Evolutionary conservation across 164 flowering plant species (phyloP), one percentile per base, ranked within the genome.

Genomic region (Hamamelis virginiana): DNA sequence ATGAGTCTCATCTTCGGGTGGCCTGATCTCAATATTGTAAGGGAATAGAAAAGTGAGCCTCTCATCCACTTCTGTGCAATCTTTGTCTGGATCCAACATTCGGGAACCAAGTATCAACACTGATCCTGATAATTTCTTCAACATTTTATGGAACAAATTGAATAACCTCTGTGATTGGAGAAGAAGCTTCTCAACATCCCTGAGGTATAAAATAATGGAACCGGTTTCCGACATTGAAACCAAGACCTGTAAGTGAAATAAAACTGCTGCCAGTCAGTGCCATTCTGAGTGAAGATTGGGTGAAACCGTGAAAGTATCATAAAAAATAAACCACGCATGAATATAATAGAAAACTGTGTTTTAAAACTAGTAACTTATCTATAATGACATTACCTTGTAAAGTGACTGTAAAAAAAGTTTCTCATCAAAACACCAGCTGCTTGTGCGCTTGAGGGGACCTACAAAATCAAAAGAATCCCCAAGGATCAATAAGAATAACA

Each of bases 381-480:
- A 16, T 1, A 9, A 62, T 23, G 22, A 15, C 6, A 26, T 25
- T 77, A 83, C 86, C 87, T 81, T 80, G 77, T 81, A 80, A 67
- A 84, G 79, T 66, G 87, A 77, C 69, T 76, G 80, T 38, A 84
- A 67, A 63, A 84, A 72, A 9, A 68, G 63, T 64, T 74, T 81
- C 74, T 81, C 85, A 50, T 81, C 85, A 61, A 84, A 81, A 69
- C 80, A 78, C 85, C 81, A 81, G 62, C 71, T 81, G 73, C 76
- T 74, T 14, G 71, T 12, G 72, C 72, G 79, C 61, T 73, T 79
- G n/a, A 64, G 64, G 16, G 73, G 57, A 72, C 67, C 84, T 83
- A 52, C 25, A 71, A 26, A 45, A n/a, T 27, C 45, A 44, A 59
- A 50, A 47, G 25, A n/a, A 50, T 16, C 23, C 1, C 60, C n/a